These are phyloP conservation scores for Globisporangium okanoganense DNA, from an alignment of 352 stramenopile species.

Conservation along the genomic window DNA sequence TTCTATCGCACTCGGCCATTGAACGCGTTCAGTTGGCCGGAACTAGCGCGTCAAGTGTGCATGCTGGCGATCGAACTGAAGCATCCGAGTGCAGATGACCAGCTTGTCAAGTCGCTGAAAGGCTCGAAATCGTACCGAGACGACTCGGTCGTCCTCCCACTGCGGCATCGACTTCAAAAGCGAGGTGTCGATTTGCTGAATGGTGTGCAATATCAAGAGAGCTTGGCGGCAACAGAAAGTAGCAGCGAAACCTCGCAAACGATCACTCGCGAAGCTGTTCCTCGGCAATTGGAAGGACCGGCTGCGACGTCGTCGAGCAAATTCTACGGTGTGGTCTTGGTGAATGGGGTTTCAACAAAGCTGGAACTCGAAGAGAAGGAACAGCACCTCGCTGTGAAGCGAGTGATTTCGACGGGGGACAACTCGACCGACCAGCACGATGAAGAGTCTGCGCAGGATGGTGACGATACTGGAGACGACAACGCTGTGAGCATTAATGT, in stretches of 20 bases:
- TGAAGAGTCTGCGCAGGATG: conserved; percentile 6
- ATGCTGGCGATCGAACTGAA: conserved; percentile 69
- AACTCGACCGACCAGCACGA: conserved; percentile 1
- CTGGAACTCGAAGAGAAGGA: conserved; percentile 39
- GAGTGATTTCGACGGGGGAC: conserved; percentile 15
- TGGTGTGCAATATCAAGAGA: conserved; percentile 52
- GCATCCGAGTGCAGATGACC: conserved; percentile 63
- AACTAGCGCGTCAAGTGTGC: conserved; percentile 71
- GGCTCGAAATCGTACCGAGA: conserved; percentile 69
- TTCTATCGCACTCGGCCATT: conserved; percentile 71
- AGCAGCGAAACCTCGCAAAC: neutral
- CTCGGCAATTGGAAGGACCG: conserved; percentile 14
- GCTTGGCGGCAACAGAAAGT: neutral
- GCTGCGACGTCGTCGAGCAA: conserved; percentile 12
- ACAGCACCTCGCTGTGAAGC: conserved; percentile 38
- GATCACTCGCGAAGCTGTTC: conserved; percentile 6
- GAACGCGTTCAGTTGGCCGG: conserved; percentile 78
- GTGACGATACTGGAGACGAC: conserved; percentile 5
- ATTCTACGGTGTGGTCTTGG: conserved; percentile 52
- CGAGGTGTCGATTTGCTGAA: conserved; percentile 47
- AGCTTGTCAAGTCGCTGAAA: conserved; percentile 72
- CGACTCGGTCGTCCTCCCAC: conserved; percentile 49
- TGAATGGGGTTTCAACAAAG: conserved; percentile 30
- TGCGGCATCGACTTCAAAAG: conserved; percentile 38
- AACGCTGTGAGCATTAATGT: conserved; percentile 14